A percentile compares a stretch with the other conserved stretches of the same genome.
Evolutionary conservation across 768 basidiomycete genomes (phyloP).

Genomic region (Rhizopogon vesiculosus): DNA sequence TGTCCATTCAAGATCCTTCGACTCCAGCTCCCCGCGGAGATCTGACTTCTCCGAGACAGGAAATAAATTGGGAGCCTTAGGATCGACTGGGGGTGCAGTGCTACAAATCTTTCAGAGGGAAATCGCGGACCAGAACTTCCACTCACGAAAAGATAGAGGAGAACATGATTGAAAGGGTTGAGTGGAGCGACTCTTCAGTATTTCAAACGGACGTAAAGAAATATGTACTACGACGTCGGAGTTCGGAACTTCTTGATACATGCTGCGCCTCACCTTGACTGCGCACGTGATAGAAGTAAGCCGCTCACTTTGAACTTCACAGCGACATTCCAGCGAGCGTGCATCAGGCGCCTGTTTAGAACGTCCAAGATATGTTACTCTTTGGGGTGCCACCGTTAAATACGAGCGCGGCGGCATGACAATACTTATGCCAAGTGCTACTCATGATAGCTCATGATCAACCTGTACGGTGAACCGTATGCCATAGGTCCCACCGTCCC

Average conservation of each 20-base stretch:
- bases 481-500: no score
- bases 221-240: neutral
- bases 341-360: no score
- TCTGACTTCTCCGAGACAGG: conserved; percentile 67
- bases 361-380: no score
- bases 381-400: no score
- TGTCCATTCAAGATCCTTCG: conserved; percentile 77
- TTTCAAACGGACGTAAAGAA: neutral
- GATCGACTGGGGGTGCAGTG: conserved; percentile 53
- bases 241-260: neutral
- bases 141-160: conserved; percentile 77
- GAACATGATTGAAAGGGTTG: conserved; percentile 53
- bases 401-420: no score
- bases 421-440: no score
- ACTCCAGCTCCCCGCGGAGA: conserved; percentile 70
- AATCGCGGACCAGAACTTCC: neutral
- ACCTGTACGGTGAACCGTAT: no score
- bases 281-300: no score
- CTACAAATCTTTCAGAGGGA: conserved; percentile 26
- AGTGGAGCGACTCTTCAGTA: neutral
- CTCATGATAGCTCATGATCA: no score
- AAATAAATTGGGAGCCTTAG: conserved; percentile 74
- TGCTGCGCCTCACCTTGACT: no score
- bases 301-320: no score
- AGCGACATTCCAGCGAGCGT: no score